Conservation (phyloP, 768 basidiomycete species). For the Dentipellis fragilis region DNA sequence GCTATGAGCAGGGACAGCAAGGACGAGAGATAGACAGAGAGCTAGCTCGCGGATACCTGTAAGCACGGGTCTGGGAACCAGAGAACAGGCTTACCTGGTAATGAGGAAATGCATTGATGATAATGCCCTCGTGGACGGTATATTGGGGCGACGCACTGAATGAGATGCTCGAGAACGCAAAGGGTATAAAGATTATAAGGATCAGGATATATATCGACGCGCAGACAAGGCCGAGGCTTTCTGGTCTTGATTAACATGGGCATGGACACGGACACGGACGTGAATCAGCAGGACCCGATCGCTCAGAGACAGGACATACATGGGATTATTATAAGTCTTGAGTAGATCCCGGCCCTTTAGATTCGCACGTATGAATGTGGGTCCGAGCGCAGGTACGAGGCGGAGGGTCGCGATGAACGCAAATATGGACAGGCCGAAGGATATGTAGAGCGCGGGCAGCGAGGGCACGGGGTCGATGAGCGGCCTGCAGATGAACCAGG, state of each 20-base stretch:
- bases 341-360: slow-evolving; percentile 82
- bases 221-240: slow-evolving; percentile 86
- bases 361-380: slow-evolving; percentile 70
- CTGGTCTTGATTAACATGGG: slow-evolving; percentile 49
- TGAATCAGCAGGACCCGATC: not conserved
- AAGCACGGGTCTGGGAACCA: not conserved
- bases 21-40: slow-evolving; percentile 88
- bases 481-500: slow-evolving; percentile 67
- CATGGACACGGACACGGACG: not conserved
- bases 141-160: slow-evolving; percentile 30
- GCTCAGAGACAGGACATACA: slow-evolving; percentile 33
- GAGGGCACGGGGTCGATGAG: slow-evolving; percentile 59
- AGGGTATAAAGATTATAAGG: slow-evolving; percentile 89
- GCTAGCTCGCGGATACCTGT: slow-evolving; percentile 28
- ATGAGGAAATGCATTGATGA: slow-evolving; percentile 64
- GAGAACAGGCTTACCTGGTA: slow-evolving; percentile 44
- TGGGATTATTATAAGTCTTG: slow-evolving; percentile 65
- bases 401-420: slow-evolving; percentile 70
- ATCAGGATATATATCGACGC: slow-evolving; percentile 82
- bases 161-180: slow-evolving; percentile 78
- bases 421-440: slow-evolving; percentile 74
- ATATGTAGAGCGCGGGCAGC: slow-evolving; percentile 66
- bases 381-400: slow-evolving; percentile 76
- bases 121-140: slow-evolving; percentile 48
- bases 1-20: slow-evolving; percentile 88